Conservation (phyloP, 495 filamentous ascomycete genomes). For the Jackrogersella multiformis region DNA sequence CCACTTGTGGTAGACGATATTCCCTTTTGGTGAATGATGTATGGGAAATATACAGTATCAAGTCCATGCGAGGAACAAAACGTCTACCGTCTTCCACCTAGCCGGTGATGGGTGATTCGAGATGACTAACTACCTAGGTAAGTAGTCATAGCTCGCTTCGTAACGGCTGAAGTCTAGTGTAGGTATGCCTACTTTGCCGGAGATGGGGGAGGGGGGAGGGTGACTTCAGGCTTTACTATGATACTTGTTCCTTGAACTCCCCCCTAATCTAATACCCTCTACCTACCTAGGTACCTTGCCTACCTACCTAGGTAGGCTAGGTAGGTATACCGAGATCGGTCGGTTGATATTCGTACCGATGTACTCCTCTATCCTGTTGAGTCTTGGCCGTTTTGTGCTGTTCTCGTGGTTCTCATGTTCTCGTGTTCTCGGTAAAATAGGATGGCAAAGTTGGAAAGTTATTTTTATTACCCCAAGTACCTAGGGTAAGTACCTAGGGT, state of each 20-base stretch:
- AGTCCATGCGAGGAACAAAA: too few relatives aligned
- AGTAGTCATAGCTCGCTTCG: not conserved
- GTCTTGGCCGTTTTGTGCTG: not conserved
- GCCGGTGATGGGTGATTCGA: not conserved
- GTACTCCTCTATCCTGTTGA: not conserved
- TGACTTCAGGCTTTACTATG: conserved; percentile 18
- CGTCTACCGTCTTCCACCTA: conserved; percentile 11
- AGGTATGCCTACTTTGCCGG: conserved; percentile 19
- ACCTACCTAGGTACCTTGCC: too few relatives aligned
- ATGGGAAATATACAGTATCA: not conserved
- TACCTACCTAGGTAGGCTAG: not conserved
- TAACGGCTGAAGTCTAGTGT: conserved; percentile 30
- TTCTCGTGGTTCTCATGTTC: not conserved
- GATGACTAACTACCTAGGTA: not conserved
- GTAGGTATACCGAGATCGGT: conserved; percentile 26
- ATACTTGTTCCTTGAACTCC: not conserved
- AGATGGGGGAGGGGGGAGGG: conserved; percentile 15
- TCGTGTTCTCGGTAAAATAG: conserved; percentile 29
- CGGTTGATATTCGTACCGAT: conserved; percentile 26
- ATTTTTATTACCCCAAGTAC: conserved; percentile 1
- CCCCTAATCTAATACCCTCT: too few relatives aligned
- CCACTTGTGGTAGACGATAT: not conserved
- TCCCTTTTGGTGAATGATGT: not conserved
- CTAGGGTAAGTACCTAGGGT: conserved; percentile 2
- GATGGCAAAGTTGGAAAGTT: conserved; percentile 18